phyloP scores from a whole-genome alignment of 106 monocot species.

The Iris macrosiphon region DNA sequence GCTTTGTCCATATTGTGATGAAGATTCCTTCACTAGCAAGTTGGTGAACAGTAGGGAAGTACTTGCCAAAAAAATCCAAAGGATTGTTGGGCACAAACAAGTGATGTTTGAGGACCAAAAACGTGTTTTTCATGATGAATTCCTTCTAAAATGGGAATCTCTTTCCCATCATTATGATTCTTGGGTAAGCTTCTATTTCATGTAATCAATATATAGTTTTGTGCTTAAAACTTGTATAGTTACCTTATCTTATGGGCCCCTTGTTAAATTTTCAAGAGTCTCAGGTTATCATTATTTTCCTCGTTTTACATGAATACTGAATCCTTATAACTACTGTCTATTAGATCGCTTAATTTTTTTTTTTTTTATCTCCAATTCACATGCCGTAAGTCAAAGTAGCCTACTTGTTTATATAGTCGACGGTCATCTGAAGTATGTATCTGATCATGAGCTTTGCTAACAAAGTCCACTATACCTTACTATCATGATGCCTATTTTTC shows the following conservation, averaged over 20 bases:
- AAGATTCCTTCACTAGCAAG: neutral
- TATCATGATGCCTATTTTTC: too few relatives aligned
- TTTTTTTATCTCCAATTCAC: too few relatives aligned
- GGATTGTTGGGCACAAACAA: constrained; percentile 32
- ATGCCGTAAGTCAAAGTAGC: too few relatives aligned
- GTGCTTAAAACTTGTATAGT: neutral
- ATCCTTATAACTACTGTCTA: too few relatives aligned
- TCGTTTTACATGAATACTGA: too few relatives aligned
- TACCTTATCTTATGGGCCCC: neutral
- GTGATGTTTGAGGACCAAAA: constrained; percentile 6
- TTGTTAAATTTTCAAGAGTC: neutral
- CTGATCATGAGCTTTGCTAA: too few relatives aligned
- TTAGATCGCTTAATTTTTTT: too few relatives aligned
- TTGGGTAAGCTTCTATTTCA: constrained; percentile 23
- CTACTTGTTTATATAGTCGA: too few relatives aligned
- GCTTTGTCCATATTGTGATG: constrained; percentile 24
- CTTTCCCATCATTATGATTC: constrained; percentile 51
- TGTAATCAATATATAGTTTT: neutral
- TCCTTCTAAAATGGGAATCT: constrained; percentile 41
- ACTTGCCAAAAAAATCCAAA: constrained; percentile 27
- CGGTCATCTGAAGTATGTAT: too few relatives aligned
- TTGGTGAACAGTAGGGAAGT: neutral
- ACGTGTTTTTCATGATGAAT: constrained; percentile 18
- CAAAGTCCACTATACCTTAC: too few relatives aligned
- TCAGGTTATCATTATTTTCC: neutral